These are phyloP conservation scores for Pestalotiopsis fici DNA, from an alignment of 2,329 filamentous ascomycete genomes.

Conservation along the genomic window DNA sequence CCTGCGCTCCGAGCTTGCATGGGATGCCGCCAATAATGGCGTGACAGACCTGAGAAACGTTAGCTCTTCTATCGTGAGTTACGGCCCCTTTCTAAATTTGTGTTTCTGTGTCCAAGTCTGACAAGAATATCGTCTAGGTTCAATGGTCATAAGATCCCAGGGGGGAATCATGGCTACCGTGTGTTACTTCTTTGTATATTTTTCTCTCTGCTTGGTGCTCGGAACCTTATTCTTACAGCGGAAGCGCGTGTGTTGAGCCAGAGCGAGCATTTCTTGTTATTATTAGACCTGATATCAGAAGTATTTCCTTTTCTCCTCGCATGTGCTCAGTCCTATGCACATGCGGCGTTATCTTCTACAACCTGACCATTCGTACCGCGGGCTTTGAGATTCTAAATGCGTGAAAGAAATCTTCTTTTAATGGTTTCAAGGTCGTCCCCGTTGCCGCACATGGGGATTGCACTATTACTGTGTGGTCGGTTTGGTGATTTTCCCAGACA, in stretches of 20 bases:
- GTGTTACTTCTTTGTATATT: neutral
- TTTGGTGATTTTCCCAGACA: too few species aligned
- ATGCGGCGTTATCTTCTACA: neutral
- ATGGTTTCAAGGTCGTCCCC: too few species aligned
- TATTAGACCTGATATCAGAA: neutral
- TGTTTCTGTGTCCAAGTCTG: neutral
- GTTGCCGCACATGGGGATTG: too few species aligned
- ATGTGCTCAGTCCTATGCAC: neutral
- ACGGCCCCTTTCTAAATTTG: neutral
- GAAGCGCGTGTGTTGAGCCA: neutral
- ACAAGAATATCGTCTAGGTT: neutral
- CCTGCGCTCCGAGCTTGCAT: conserved; percentile 42
- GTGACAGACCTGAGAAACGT: conserved; percentile 27
- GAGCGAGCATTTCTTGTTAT: neutral
- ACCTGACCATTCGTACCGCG: too few species aligned
- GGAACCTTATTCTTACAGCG: neutral
- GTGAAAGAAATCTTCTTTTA: too few species aligned
- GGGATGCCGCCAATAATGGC: conserved; percentile 29
- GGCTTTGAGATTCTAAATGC: too few species aligned
- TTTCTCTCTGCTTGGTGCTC: neutral
- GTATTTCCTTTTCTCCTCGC: neutral
- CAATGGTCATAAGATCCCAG: neutral
- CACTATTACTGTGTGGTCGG: too few species aligned
- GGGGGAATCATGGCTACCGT: neutral
- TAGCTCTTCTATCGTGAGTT: conserved; percentile 16